A percentile compares a stretch with the other conserved stretches of the same genome.
phyloP scores from a whole-genome alignment of 2,329 filamentous ascomycete genomes.

The Xylaria polymorpha region DNA sequence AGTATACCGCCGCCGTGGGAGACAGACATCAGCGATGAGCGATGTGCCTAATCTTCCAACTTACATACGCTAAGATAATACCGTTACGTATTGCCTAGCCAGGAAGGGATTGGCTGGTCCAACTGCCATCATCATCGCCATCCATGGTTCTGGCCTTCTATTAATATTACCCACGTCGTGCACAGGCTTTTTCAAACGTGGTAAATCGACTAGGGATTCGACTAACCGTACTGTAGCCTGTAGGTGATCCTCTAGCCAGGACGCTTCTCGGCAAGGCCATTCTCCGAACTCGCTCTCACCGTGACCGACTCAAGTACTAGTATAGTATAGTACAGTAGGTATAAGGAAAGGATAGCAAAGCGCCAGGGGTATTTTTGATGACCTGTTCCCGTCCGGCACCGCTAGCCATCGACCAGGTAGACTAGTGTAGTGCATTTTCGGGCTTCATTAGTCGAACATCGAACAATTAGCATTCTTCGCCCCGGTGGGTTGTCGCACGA shows the following conservation, averaged over 20 bases:
- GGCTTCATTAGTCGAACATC: conserved; percentile 11
- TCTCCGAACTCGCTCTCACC: conserved; percentile 6
- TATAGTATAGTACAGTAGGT: background rate
- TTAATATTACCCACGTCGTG: conserved; percentile 37
- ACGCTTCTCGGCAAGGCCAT: background rate
- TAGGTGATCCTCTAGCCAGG: background rate
- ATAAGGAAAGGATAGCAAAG: background rate
- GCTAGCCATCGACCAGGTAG: background rate
- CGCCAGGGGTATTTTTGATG: conserved; percentile 2
- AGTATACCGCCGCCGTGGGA: background rate
- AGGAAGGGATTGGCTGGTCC: background rate
- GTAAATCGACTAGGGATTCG: background rate
- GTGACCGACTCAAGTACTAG: background rate
- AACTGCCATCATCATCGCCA: conserved; percentile 19
- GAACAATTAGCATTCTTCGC: conserved; percentile 3
- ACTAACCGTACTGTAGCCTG: background rate
- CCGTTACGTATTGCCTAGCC: conserved; percentile 18
- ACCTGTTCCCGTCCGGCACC: background rate
- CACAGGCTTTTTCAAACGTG: conserved; percentile 23
- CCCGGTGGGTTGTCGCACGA: conserved; percentile 13
- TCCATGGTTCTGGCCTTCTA: conserved; percentile 31
- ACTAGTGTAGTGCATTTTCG: background rate
- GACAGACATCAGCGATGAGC: background rate
- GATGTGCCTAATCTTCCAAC: background rate
- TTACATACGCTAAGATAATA: no score